Evolutionary conservation across 805 yeast species (phyloP).

Genomic region (Phaffomyces opuntiae): DNA sequence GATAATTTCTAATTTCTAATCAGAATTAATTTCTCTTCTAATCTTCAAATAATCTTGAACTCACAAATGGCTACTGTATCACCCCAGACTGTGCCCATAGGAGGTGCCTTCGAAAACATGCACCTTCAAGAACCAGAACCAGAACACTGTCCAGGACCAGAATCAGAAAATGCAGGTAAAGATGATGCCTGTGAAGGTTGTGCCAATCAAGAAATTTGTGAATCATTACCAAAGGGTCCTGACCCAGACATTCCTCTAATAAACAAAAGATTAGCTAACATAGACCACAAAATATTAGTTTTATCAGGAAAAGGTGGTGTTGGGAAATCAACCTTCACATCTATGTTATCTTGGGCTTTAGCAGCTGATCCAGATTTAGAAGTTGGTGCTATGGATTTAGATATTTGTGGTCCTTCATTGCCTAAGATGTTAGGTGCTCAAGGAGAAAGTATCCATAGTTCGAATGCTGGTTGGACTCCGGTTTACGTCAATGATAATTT

Average conservation of each 20-base stretch:
- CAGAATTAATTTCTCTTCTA: too few relatives aligned
- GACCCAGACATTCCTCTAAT: constrained; percentile 87
- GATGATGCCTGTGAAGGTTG: constrained; percentile 94
- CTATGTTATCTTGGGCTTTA: constrained; percentile 95
- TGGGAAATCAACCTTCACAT: constrained; percentile 93
- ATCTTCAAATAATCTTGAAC: too few relatives aligned
- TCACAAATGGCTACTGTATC: constrained; percentile 12
- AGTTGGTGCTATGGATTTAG: constrained; percentile 95
- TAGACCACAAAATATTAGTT: constrained; percentile 75
- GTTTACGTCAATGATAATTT: constrained; percentile 92
- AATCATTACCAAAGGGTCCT: constrained; percentile 85
- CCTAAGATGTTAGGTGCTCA: constrained; percentile 93
- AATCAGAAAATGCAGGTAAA: constrained; percentile 87
- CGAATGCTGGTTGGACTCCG: constrained; percentile 94
- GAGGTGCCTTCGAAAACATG: constrained; percentile 9
- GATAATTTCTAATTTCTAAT: not conserved
- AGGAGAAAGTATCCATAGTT: constrained; percentile 79
- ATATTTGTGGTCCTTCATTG: constrained; percentile 95
- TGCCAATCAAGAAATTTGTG: constrained; percentile 87
- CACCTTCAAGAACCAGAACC: constrained; percentile 68
- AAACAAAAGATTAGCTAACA: constrained; percentile 53
- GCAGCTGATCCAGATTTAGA: constrained; percentile 64
- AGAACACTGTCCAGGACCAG: constrained; percentile 98
- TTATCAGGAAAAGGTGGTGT: constrained; percentile 93
- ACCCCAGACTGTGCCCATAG: constrained; percentile 12